phyloP scores from a whole-genome alignment of 2,329 filamentous ascomycete genomes.

The Aspergillus caelatus region DNA sequence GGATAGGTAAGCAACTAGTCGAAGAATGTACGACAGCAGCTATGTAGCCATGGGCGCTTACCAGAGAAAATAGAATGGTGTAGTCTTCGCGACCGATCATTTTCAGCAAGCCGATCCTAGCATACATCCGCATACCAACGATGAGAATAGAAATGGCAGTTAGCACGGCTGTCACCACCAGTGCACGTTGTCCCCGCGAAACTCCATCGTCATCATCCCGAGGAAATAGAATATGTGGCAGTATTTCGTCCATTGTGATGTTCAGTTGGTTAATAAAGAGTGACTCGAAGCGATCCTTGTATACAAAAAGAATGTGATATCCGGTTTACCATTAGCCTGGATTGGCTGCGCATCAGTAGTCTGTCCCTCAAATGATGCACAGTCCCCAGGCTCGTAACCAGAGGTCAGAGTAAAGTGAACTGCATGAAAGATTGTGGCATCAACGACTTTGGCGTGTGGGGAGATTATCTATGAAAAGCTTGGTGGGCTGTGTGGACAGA shows the following conservation, averaged over 20 bases:
- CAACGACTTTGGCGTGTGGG: conserved; percentile 1
- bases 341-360: not conserved
- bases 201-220: conserved; percentile 22
- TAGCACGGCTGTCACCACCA: conserved; percentile 35
- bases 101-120: conserved; percentile 33
- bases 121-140: conserved; percentile 34
- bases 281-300: not conserved
- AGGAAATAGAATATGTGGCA: conserved; percentile 20
- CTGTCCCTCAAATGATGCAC: not conserved
- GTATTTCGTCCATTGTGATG: conserved; percentile 18
- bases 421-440: conserved; percentile 4
- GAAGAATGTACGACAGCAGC: not conserved
- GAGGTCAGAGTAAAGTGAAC: conserved; percentile 12
- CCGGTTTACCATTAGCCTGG: not conserved
- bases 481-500: not conserved
- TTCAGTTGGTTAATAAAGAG: not conserved
- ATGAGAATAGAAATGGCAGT: conserved; percentile 27
- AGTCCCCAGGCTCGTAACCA: conserved; percentile 8
- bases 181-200: conserved; percentile 28
- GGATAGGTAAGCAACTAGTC: not conserved
- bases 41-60: conserved; percentile 11
- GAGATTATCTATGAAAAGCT: conserved; percentile 1
- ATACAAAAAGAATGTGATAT: conserved; percentile 20
- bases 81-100: conserved; percentile 38
- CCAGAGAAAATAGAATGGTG: conserved; percentile 32